phyloP scores from a whole-genome alignment of 225 moss, liverwort and hornwort genomes.

The Marchantia paleacea region DNA sequence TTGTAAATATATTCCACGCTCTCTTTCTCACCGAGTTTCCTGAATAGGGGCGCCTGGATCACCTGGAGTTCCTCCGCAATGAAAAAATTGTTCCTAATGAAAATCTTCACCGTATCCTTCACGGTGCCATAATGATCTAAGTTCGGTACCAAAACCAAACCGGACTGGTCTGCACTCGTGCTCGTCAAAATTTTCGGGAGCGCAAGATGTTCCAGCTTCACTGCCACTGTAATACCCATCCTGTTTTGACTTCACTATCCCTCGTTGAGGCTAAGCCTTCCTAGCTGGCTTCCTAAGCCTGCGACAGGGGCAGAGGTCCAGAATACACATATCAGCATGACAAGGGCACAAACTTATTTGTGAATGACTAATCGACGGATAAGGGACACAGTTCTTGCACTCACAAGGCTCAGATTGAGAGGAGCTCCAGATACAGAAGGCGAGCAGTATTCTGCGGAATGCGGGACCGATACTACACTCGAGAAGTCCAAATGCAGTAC shows the following conservation, averaged over 20 bases:
- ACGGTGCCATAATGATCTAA: conserved; percentile 68
- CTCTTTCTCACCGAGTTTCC: conserved; percentile 80
- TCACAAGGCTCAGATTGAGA: no score
- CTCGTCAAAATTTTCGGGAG: conserved; percentile 49
- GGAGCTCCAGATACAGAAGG: no score
- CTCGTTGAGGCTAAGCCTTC: neutral
- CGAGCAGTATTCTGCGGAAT: no score
- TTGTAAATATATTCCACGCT: conserved; percentile 78
- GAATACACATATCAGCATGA: neutral
- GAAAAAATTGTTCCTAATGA: conserved; percentile 61
- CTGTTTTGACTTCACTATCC: neutral
- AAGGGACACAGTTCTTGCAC: neutral
- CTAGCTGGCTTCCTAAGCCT: neutral
- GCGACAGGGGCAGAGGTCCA: neutral
- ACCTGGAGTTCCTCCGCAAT: conserved; percentile 67
- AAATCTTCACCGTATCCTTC: conserved; percentile 65
- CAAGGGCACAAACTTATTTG: neutral
- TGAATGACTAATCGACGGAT: neutral
- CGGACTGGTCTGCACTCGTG: conserved; percentile 52
- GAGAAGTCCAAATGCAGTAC: no score
- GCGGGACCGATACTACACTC: neutral
- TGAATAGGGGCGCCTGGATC: conserved; percentile 75
- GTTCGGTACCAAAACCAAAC: conserved; percentile 73
- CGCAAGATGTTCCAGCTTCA: conserved; percentile 71
- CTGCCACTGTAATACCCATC: conserved; percentile 94